Conservation (phyloP, 139 green algal species). For the Coccomyxa sp. region DNA sequence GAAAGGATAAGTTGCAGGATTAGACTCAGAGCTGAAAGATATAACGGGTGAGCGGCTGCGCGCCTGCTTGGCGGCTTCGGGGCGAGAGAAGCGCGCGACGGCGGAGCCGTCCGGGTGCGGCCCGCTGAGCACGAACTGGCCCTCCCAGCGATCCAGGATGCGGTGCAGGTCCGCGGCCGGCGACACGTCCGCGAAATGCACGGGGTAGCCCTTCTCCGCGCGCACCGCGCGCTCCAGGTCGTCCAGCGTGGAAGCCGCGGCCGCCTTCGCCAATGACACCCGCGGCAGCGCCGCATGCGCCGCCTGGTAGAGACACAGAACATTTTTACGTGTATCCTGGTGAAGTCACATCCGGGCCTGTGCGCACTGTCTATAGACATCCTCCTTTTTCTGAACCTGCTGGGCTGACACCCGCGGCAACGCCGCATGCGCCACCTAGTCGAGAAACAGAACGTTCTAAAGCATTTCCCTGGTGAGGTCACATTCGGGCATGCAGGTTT, state of each 20-base stretch:
- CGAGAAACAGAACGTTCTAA: background rate
- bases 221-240: slow-evolving; percentile 32
- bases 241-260: slow-evolving; percentile 13
- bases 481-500: too few relatives aligned
- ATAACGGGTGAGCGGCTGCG: background rate
- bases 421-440: background rate
- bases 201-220: slow-evolving; percentile 11
- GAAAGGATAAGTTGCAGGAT: background rate
- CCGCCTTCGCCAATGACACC: slow-evolving; percentile 9
- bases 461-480: too few relatives aligned
- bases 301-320: background rate
- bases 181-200: slow-evolving; percentile 39
- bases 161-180: background rate
- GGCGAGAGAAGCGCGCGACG: background rate
- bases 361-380: too few relatives aligned
- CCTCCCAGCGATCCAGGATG: background rate
- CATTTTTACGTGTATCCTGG: background rate
- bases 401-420: slow-evolving; percentile 1
- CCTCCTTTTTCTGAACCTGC: too few relatives aligned
- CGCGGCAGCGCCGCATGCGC: background rate
- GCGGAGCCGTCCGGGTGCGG: background rate
- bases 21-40: background rate
- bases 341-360: too few relatives aligned
- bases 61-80: slow-evolving; percentile 10
- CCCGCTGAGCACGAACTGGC: background rate